A percentile compares a stretch with the other conserved stretches of the same genome.
Conservation (phyloP, 148 eudicot genomes). For the Rhododendron molle region DNA sequence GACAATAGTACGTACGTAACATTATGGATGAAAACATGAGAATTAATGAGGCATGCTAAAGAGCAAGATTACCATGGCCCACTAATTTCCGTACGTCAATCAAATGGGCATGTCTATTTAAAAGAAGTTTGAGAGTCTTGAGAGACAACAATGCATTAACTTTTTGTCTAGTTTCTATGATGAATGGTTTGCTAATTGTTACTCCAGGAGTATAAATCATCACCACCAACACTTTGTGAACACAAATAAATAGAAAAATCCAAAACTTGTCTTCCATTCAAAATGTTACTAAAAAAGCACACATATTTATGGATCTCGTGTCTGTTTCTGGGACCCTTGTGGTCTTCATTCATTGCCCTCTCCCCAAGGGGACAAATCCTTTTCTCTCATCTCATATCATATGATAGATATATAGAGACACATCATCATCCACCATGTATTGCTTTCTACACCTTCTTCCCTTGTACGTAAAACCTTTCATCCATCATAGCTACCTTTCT, state of each 20-base stretch:
- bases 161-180: neutral
- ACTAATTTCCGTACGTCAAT: neutral
- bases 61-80: neutral
- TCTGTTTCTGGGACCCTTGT: neutral
- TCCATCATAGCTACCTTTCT: neutral
- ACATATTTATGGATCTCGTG: neutral
- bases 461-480: neutral
- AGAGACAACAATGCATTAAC: neutral
- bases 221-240: neutral
- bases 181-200: neutral
- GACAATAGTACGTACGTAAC: too few relatives aligned
- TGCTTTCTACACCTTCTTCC: constrained; percentile 5
- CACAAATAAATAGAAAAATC: neutral
- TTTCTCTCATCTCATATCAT: neutral
- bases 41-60: neutral
- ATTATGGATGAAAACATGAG: too few relatives aligned
- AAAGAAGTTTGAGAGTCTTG: neutral
- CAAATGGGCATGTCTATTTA: neutral
- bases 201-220: neutral
- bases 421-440: neutral
- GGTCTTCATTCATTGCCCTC: neutral
- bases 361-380: neutral
- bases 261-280: neutral
- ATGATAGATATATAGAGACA: neutral
- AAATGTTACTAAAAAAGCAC: neutral